Base-by-base conservation (phyloP, 2,329 filamentous ascomycete species). In the Sporothrix phasma region DNA sequence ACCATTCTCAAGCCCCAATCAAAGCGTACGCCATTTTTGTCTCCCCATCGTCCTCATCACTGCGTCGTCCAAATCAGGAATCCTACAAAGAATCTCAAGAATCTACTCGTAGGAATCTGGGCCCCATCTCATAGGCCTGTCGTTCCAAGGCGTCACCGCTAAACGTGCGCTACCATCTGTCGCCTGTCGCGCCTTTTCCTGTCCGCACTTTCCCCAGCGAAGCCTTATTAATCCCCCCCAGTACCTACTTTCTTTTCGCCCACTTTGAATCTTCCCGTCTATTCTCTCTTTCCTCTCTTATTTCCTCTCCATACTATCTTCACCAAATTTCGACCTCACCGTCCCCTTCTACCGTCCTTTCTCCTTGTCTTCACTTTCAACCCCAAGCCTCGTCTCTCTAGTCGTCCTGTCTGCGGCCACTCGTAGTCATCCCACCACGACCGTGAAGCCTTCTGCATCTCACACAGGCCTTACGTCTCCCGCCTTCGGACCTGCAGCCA, bases 61-160 rank as follows among this genome's bases (percentile, higher is more conserved):
- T 11, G 8, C 39, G 15, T 41, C 22, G 34, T 61, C 58, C 29
- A 61, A 61, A 61, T 49, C 56, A 60, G 22, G 56, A 59, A 59
- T 59, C 43, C 22, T n/a, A n/a, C 43, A 11, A 31, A 31, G 56
- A 61, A 61, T 61, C 60, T 53, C 24, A 37, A 39, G 58, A 61
- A 61, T 61, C 60, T 54, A 53, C n/a, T 61, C 60, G 41, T 15
- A 37, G 26, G 58, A 61, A 61, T 61, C 60, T 54, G 60, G 34
- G 37, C 46, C 47, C 24, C 53, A 7, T 41, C 31, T 22, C n/a
- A 47, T 22, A 6, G 15, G 34, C 29, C 19, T 41, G 31, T 13
- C 53, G 53, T 37, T 39, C 49, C 31, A 37, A 34, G 13, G 34
- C 53, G 53, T 56, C 34, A 41, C 37, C n/a, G n/a, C 49, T 37